Conservation (phyloP, 1,139 yeast species). For the Entelexis paramagnoliae region DNA sequence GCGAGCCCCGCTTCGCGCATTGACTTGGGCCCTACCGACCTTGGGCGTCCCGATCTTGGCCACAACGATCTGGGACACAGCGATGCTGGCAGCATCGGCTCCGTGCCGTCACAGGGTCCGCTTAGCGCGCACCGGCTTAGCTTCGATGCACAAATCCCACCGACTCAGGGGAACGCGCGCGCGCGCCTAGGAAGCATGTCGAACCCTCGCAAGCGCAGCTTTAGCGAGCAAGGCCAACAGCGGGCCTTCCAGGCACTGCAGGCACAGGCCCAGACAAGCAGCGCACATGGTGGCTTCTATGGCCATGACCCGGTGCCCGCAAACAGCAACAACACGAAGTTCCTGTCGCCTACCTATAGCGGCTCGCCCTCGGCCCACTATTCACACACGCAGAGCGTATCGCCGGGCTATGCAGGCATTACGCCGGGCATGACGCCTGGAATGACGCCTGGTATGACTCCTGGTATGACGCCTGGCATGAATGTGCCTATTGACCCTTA, state of each 20-base stretch:
- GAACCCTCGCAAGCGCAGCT: conserved; percentile 1
- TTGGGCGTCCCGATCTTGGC: too few species aligned
- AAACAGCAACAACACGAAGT: neutral
- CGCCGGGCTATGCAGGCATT: neutral
- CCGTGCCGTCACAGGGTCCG: too few species aligned
- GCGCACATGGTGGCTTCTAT: neutral
- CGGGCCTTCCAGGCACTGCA: conserved; percentile 5
- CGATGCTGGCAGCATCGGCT: too few species aligned
- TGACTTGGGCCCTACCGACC: too few species aligned
- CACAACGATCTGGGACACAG: too few species aligned
- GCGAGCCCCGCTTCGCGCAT: too few species aligned
- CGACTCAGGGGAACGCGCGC: too few species aligned
- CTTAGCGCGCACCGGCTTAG: too few species aligned
- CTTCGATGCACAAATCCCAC: too few species aligned
- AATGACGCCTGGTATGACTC: conserved; percentile 15
- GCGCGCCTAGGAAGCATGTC: neutral
- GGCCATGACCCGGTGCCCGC: neutral
- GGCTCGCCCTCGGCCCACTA: neutral
- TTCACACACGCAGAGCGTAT: neutral
- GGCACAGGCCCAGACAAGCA: conserved; percentile 3
- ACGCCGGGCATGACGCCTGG: conserved; percentile 12
- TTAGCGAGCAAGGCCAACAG: conserved; percentile 5
- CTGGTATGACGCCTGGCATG: conserved; percentile 19
- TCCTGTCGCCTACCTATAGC: conserved; percentile 4
- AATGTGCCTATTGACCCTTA: conserved; percentile 8